Conservation (phyloP, 1,139 yeast genomes). For the Eremothecium cymbalariae region DNA sequence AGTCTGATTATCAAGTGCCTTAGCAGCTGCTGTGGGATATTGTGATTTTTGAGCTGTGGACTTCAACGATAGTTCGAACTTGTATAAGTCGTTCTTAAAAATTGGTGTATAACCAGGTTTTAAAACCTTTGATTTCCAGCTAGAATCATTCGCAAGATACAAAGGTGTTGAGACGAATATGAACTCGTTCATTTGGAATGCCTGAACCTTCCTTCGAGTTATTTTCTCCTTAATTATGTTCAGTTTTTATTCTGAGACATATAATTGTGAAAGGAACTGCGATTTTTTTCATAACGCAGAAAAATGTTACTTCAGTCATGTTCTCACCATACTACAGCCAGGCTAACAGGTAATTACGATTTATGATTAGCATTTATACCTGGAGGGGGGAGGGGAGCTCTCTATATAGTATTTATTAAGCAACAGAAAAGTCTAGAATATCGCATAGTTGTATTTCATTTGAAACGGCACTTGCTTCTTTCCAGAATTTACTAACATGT, state of each 20-base stretch:
- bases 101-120: slow-evolving; percentile 26
- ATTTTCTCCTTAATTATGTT: too few species aligned
- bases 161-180: slow-evolving; percentile 25
- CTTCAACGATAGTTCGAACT: slow-evolving; percentile 17
- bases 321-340: too few species aligned
- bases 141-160: slow-evolving; percentile 15
- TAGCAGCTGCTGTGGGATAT: neutral
- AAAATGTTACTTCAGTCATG: too few species aligned
- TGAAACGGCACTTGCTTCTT: slow-evolving; percentile 40
- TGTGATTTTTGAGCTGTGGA: slow-evolving; percentile 7
- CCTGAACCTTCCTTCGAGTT: too few species aligned
- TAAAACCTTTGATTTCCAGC: slow-evolving; percentile 22
- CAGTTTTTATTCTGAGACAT: too few species aligned
- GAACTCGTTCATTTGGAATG: slow-evolving; percentile 17
- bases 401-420: too few species aligned
- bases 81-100: slow-evolving; percentile 20
- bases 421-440: slow-evolving; percentile 7
- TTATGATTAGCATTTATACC: too few species aligned
- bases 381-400: too few species aligned
- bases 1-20: neutral
- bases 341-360: too few species aligned
- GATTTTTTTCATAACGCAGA: too few species aligned
- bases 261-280: too few species aligned
- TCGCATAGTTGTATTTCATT: slow-evolving; percentile 30
- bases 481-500: slow-evolving; percentile 91